Evolutionary conservation across 1,284 basidiomycete species (phyloP).

Genomic region (Grifola frondosa): DNA sequence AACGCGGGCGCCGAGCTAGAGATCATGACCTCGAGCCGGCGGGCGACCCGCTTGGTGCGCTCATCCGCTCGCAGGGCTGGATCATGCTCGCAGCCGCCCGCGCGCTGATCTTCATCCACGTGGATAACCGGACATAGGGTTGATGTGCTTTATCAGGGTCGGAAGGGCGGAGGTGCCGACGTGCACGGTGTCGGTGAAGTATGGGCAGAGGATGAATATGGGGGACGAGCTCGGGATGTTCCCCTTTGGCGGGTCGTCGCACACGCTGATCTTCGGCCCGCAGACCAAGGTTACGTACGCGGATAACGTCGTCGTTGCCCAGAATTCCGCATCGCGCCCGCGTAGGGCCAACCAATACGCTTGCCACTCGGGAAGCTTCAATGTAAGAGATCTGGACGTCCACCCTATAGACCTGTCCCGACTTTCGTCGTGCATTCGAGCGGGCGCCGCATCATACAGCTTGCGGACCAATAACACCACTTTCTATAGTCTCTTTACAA

Average conservation of each 20-base stretch:
- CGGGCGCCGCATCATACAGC: too few relatives aligned
- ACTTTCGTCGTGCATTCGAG: too few relatives aligned
- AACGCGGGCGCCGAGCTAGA: slow-evolving; percentile 15
- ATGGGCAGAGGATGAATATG: not conserved
- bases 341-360: too few relatives aligned
- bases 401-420: too few relatives aligned
- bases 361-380: too few relatives aligned
- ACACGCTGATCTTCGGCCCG: slow-evolving; percentile 31
- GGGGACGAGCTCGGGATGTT: slow-evolving; percentile 39
- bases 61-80: slow-evolving; percentile 38
- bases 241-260: slow-evolving; percentile 39
- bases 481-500: too few relatives aligned
- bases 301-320: too few relatives aligned
- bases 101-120: slow-evolving; percentile 41
- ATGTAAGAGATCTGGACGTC: too few relatives aligned
- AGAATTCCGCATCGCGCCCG: too few relatives aligned
- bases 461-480: too few relatives aligned
- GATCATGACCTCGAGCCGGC: slow-evolving; percentile 9
- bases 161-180: slow-evolving; percentile 49
- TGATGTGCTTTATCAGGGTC: slow-evolving; percentile 41
- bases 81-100: slow-evolving; percentile 38
- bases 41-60: too few relatives aligned
- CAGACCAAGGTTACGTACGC: slow-evolving; percentile 6
- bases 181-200: slow-evolving; percentile 30
- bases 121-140: slow-evolving; percentile 39